Evolutionary conservation across 192 early-diverging fungal species (phyloP).

Genomic region (Gaertneriomyces semiglobifer): DNA sequence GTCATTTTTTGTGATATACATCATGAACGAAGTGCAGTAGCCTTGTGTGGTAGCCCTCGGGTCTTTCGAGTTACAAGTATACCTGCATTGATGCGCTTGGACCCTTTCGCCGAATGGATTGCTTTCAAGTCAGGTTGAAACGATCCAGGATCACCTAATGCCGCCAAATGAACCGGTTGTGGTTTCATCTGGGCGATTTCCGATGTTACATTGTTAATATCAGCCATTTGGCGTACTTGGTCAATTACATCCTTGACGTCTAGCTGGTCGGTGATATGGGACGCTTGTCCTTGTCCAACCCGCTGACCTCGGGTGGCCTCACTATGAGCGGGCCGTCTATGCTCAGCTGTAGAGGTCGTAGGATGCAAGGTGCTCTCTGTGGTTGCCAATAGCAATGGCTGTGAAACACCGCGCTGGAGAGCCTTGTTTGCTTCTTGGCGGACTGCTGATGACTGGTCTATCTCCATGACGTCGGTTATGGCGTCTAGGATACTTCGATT

Average conservation of each 20-base stretch:
- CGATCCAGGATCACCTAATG: too few relatives aligned
- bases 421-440: conserved; percentile 43
- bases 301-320: conserved; percentile 26
- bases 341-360: not conserved
- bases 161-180: too few relatives aligned
- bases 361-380: not conserved
- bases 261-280: conserved; percentile 37
- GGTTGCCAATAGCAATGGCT: conserved; percentile 27
- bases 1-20: too few relatives aligned
- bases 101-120: too few relatives aligned
- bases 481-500: conserved; percentile 36
- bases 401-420: conserved; percentile 13
- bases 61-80: too few relatives aligned
- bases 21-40: too few relatives aligned
- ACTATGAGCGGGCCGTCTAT: conserved; percentile 30
- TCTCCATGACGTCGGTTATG: conserved; percentile 36
- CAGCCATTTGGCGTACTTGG: conserved; percentile 42
- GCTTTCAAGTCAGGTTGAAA: too few relatives aligned
- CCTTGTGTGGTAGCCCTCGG: too few relatives aligned
- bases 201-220: conserved; percentile 30
- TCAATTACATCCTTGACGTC: conserved; percentile 46
- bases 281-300: conserved; percentile 12
- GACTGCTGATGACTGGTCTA: conserved; percentile 37
- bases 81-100: too few relatives aligned
- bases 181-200: conserved; percentile 34